phyloP scores from a whole-genome alignment of 2,329 filamentous ascomycete species.

The Cryoendolithus antarcticus region DNA sequence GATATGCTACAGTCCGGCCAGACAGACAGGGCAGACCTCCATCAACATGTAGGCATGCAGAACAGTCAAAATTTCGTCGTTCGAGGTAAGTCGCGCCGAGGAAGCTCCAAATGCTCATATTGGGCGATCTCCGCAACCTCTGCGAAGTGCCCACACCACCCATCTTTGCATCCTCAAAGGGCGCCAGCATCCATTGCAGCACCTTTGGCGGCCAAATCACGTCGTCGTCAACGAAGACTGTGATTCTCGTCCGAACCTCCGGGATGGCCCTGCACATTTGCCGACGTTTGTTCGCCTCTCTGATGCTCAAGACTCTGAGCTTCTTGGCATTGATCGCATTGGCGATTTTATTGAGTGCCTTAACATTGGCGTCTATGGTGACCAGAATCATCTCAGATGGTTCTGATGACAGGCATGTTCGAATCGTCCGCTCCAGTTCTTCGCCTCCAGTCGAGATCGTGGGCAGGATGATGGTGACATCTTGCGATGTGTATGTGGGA shows the following conservation, averaged over 20 bases:
- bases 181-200: constrained; percentile 82
- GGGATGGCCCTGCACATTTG: constrained; percentile 89
- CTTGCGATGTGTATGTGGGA: constrained; percentile 63
- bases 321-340: constrained; percentile 48
- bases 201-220: constrained; percentile 82
- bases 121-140: constrained; percentile 59
- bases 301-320: constrained; percentile 62
- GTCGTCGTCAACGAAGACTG: constrained; percentile 89
- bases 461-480: constrained; percentile 90
- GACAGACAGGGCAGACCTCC: constrained; percentile 96
- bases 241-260: constrained; percentile 69
- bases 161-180: constrained; percentile 72
- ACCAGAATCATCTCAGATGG: constrained; percentile 70
- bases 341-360: constrained; percentile 37
- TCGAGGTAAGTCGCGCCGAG: constrained; percentile 86
- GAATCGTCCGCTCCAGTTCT: constrained; percentile 68
- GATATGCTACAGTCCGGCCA: constrained; percentile 87
- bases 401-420: constrained; percentile 59
- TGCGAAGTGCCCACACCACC: constrained; percentile 91
- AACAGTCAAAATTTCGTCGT: constrained; percentile 91
- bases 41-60: constrained; percentile 86
- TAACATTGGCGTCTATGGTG: constrained; percentile 69
- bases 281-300: constrained; percentile 86
- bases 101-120: constrained; percentile 66
- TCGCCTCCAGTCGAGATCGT: constrained; percentile 81